phyloP scores from a whole-genome alignment of 2,329 filamentous ascomycete species.

The Dothiorella sarmentorum region DNA sequence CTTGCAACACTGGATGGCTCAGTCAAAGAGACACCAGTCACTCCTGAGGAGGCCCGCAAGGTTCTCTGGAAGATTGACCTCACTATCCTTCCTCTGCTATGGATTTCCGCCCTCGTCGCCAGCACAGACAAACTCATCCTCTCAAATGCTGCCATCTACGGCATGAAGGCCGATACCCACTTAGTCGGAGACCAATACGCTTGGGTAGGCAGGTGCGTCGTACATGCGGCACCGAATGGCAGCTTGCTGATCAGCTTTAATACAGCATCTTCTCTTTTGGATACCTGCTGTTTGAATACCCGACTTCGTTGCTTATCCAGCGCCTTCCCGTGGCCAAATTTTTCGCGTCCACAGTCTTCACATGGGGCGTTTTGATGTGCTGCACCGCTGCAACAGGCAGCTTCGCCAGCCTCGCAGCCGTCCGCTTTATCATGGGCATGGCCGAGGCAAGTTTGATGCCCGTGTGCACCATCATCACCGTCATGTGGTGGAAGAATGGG shows the following conservation, averaged over 20 bases:
- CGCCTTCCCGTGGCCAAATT: conserved; percentile 26
- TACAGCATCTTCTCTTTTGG: conserved; percentile 24
- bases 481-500: conserved; percentile 11
- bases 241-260: not conserved
- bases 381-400: conserved; percentile 22
- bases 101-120: conserved; percentile 20
- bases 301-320: conserved; percentile 24
- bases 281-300: conserved; percentile 25
- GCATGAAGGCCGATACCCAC: conserved; percentile 25
- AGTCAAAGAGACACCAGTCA: not conserved
- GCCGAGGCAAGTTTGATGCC: not conserved
- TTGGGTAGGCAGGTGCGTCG: conserved; percentile 24
- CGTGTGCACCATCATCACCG: conserved; percentile 5
- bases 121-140: conserved; percentile 44
- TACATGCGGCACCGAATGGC: not conserved
- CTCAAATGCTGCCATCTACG: conserved; percentile 26
- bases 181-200: conserved; percentile 26
- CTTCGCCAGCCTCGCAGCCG: conserved; percentile 18
- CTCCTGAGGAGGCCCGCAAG: not conserved
- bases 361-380: conserved; percentile 24
- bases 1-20: not conserved
- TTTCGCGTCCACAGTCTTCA: conserved; percentile 20
- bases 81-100: not conserved
- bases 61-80: conserved; percentile 15
- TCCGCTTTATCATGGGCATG: conserved; percentile 15